phyloP scores from a whole-genome alignment of 805 yeast species.

The Saitoella complicata region DNA sequence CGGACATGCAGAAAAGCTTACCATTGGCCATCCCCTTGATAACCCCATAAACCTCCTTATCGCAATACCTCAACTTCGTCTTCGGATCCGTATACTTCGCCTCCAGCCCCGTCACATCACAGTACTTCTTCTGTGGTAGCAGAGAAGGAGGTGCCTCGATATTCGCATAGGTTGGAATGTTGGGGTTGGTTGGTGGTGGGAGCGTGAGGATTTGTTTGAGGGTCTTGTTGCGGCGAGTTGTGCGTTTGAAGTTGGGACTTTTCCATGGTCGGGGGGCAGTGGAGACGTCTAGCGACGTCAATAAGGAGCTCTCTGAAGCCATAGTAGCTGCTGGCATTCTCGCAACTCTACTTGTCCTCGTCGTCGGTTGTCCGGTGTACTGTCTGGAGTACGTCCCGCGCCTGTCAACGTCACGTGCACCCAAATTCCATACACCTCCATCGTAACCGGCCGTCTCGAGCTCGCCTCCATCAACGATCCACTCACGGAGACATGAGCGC shows the following conservation, averaged over 20 bases:
- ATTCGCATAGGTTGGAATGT: slow-evolving; percentile 43
- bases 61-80: slow-evolving; percentile 55
- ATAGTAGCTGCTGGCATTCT: neutral
- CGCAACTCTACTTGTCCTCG: neutral
- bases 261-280: neutral
- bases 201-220: neutral
- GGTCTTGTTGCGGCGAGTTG: slow-evolving; percentile 1
- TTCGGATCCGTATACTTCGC: slow-evolving; percentile 56
- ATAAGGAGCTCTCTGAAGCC: neutral
- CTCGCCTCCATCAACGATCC: too few relatives aligned
- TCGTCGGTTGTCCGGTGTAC: too few relatives aligned
- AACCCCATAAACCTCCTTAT: slow-evolving; percentile 67
- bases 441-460: too few relatives aligned
- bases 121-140: slow-evolving; percentile 62
- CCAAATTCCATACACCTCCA: too few relatives aligned
- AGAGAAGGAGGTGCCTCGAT: slow-evolving; percentile 75
- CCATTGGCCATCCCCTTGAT: slow-evolving; percentile 67
- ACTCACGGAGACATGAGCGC: too few relatives aligned
- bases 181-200: neutral
- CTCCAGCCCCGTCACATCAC: slow-evolving; percentile 81
- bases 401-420: too few relatives aligned
- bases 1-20: too few relatives aligned
- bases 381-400: too few relatives aligned
- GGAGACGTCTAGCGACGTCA: neutral
- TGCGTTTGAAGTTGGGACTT: slow-evolving; percentile 1